Base-by-base conservation (phyloP, 257 asterid species). In the Lycium barbarum region DNA sequence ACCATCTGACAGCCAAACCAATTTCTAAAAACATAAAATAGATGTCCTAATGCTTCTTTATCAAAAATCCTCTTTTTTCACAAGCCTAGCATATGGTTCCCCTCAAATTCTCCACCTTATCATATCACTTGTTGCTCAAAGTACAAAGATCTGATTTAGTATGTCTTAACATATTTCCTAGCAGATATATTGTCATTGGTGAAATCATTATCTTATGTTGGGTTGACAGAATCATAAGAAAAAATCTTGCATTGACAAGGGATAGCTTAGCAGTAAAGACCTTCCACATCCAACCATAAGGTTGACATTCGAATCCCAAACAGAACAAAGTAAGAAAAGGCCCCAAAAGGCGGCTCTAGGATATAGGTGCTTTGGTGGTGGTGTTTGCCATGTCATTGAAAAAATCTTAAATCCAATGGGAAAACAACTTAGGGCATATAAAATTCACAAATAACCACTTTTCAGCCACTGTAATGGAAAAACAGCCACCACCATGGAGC, bases 251-350 rank as follows among this genome's bases (percentile, higher is more conserved):
- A 58, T 1, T 20, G 43, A 20, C 61, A 13, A 74, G 81, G 61
- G 57, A 74, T 74, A 74, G 43, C 81, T 74, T 74, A 74, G 43
- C 17, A 18, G 61, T 20, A 20, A 12, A 73, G 59, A 47, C 40
- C 10, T 5, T 73, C n/a, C 59, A 73, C 81, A 73, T 47, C 12
- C 40, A 73, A 73, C 61, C 40, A 47, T 47, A 45, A 47, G 7
- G 61, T 20, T 47, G 81, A 47, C n/a, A 51, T 72, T 72, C n/a
- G 15, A 72, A 45, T 11, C 80, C 58, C n/a, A 47, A 20, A 73
- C 17, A 12, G 40, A 73, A 11, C 38, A 73, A 47, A 73, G 80
- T 10, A 45, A 71, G 59, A 73, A 47, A 71, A 71, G 55, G n/a
- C 40, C 40, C 38, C 80, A 73, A 17, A 47, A 45, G 18, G 5